Conservation (phyloP, 2,329 filamentous ascomycete species). For the Gaeumannomyces sp. region DNA sequence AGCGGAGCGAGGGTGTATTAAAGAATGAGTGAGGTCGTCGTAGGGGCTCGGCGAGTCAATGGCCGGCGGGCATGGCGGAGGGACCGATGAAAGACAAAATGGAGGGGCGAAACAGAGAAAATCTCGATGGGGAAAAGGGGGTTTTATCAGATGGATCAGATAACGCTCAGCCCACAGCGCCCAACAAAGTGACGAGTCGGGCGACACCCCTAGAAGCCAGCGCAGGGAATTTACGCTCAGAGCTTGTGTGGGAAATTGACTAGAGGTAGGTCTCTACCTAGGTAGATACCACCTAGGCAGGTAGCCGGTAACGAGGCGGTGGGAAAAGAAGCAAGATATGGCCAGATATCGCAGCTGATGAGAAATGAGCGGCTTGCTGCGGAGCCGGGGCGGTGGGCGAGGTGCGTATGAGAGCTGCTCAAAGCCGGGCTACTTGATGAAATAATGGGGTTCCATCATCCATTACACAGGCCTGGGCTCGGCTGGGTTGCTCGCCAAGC, state of each 20-base stretch:
- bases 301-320: neutral
- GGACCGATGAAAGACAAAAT: neutral
- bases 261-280: too few relatives aligned
- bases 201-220: too few relatives aligned
- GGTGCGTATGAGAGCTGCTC: neutral
- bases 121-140: neutral
- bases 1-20: neutral
- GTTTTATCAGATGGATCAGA: slow-evolving; percentile 7
- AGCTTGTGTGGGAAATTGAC: neutral
- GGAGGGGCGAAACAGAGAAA: neutral
- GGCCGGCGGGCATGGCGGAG: neutral
- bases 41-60: neutral
- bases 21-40: slow-evolving; percentile 3
- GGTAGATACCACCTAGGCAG: too few relatives aligned
- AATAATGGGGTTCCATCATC: neutral
- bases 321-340: neutral
- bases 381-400: neutral
- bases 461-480: neutral
- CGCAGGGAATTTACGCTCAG: neutral
- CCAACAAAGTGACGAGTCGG: slow-evolving; percentile 1
- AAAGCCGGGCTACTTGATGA: neutral
- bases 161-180: neutral
- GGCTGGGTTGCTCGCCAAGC: neutral
- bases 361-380: neutral
- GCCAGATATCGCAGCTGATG: neutral